Conservation (phyloP, 2,329 filamentous ascomycete genomes). For the Botrytis paeoniae region DNA sequence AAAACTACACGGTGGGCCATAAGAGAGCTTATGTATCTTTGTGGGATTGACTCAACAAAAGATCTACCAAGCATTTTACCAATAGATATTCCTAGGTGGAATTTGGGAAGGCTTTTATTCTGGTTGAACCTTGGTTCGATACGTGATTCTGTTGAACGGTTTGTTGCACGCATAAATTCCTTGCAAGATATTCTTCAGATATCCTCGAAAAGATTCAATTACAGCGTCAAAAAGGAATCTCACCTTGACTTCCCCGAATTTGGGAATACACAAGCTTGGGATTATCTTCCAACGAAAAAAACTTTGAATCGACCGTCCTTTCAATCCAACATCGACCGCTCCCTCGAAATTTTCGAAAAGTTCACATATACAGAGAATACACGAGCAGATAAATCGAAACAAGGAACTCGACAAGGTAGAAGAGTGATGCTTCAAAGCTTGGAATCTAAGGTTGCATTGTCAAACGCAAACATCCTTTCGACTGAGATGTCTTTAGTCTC, state of each 20-base stretch:
- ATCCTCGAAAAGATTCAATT: neutral
- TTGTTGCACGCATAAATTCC: neutral
- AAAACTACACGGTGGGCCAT: conserved; percentile 25
- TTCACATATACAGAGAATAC: conserved; percentile 2
- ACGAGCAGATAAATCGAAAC: conserved; percentile 3
- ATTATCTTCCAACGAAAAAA: conserved; percentile 6
- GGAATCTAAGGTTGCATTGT: conserved; percentile 5
- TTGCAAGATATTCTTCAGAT: neutral
- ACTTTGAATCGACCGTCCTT: neutral
- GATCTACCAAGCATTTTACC: conserved; percentile 19
- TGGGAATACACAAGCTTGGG: neutral
- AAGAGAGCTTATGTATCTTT: conserved; percentile 30
- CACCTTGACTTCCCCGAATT: neutral
- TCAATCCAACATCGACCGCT: neutral
- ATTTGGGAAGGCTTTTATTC: conserved; percentile 26
- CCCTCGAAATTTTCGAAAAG: conserved; percentile 8
- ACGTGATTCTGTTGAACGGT: conserved; percentile 22
- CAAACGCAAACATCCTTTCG: neutral
- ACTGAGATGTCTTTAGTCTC: conserved; percentile 7
- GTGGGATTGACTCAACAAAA: conserved; percentile 26
- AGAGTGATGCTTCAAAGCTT: conserved; percentile 17
- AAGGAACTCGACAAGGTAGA: neutral
- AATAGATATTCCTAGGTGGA: conserved; percentile 20
- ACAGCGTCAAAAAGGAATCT: neutral
- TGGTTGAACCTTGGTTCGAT: conserved; percentile 25